Evolutionary conservation across 2,329 filamentous ascomycete genomes (phyloP).

Genomic region (Aspergillus proliferans): DNA sequence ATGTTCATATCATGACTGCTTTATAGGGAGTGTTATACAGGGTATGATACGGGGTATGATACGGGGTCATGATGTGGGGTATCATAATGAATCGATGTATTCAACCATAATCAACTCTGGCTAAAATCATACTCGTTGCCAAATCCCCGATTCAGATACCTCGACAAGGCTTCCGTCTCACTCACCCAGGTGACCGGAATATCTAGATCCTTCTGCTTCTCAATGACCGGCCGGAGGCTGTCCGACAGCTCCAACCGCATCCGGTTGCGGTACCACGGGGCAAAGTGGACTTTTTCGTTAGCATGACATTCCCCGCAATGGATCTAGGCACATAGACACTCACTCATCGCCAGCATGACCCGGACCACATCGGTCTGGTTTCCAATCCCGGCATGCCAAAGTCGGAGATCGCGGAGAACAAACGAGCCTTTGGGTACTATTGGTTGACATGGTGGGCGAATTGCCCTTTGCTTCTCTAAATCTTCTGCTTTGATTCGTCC

Average conservation of each 20-base stretch:
- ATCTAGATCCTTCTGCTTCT: slow-evolving; percentile 40
- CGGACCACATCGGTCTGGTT: slow-evolving; percentile 47
- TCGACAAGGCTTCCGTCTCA: slow-evolving; percentile 36
- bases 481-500: slow-evolving; percentile 39
- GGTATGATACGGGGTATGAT: too few species aligned
- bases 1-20: too few species aligned
- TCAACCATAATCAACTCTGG: slow-evolving; percentile 28
- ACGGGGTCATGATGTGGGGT: too few species aligned
- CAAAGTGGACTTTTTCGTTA: slow-evolving; percentile 44
- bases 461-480: slow-evolving; percentile 32
- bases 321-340: neutral
- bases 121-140: slow-evolving; percentile 59
- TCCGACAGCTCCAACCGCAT: slow-evolving; percentile 53
- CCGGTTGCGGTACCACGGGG: slow-evolving; percentile 52
- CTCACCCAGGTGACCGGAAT: slow-evolving; percentile 47
- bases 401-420: slow-evolving; percentile 53
- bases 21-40: too few species aligned
- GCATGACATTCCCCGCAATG: neutral
- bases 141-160: slow-evolving; percentile 52
- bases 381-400: slow-evolving; percentile 61
- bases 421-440: slow-evolving; percentile 50
- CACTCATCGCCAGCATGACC: slow-evolving; percentile 54
- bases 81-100: too few species aligned
- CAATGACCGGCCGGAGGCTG: slow-evolving; percentile 44
- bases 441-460: slow-evolving; percentile 46